Evolutionary conservation across 73 alveolate genomes (phyloP).

Genomic region (Blepharisma stoltei): DNA sequence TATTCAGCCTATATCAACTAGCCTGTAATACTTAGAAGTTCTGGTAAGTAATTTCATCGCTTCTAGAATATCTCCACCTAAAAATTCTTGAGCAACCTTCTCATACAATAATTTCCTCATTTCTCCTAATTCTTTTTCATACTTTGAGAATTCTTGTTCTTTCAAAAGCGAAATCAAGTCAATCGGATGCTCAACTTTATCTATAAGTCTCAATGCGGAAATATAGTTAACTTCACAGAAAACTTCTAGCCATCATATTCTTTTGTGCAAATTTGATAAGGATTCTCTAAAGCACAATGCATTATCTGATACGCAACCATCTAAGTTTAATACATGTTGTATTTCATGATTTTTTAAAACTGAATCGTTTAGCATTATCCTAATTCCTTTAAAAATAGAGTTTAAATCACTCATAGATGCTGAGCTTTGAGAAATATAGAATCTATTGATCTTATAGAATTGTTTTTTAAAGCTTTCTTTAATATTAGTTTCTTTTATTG

Average conservation of each 20-base stretch:
- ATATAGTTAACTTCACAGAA: constrained; percentile 18
- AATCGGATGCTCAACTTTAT: background rate
- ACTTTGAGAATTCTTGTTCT: background rate
- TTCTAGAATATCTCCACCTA: background rate
- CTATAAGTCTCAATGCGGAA: background rate
- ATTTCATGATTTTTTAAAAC: background rate
- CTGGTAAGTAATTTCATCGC: background rate
- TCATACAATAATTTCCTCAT: background rate
- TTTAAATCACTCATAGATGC: background rate
- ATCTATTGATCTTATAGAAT: background rate
- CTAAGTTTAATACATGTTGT: background rate
- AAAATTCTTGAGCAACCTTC: constrained; percentile 3
- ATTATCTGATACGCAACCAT: background rate
- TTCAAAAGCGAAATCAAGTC: background rate
- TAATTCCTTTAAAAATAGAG: background rate
- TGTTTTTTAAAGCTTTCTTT: background rate
- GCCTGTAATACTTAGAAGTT: background rate
- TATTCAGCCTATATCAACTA: background rate
- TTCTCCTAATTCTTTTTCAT: background rate
- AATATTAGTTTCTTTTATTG: background rate
- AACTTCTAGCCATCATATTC: background rate
- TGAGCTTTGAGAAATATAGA: background rate
- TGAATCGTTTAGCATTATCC: background rate
- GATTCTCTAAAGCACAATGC: background rate
- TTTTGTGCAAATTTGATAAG: background rate